phyloP scores from a whole-genome alignment of 2,329 filamentous ascomycete genomes.

The Phaeosphaeria sp. region DNA sequence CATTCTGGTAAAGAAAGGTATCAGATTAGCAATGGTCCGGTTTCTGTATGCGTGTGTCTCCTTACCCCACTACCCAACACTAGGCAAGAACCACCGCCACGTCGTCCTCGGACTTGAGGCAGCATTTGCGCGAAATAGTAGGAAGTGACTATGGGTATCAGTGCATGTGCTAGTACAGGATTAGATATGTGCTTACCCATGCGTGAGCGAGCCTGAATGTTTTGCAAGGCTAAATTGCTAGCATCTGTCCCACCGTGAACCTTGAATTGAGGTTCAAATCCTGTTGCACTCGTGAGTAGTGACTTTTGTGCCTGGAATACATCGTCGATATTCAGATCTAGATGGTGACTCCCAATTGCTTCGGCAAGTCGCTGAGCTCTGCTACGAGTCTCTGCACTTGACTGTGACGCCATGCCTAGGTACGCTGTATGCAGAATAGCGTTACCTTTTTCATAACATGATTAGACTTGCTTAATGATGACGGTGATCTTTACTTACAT shows the following conservation, averaged over 20 bases:
- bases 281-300: slow-evolving; percentile 64
- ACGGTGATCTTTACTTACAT: slow-evolving; percentile 61
- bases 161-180: background rate
- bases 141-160: slow-evolving; percentile 54
- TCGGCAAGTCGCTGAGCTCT: slow-evolving; percentile 67
- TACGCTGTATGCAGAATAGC: slow-evolving; percentile 46
- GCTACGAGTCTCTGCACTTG: slow-evolving; percentile 53
- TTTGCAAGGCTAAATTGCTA: slow-evolving; percentile 71
- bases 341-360: slow-evolving; percentile 74
- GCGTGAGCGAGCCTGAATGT: slow-evolving; percentile 68
- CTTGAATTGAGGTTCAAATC: slow-evolving; percentile 67
- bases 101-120: slow-evolving; percentile 63
- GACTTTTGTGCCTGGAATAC: slow-evolving; percentile 66
- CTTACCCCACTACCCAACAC: slow-evolving; percentile 66
- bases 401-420: slow-evolving; percentile 71
- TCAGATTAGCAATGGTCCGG: background rate
- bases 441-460: background rate
- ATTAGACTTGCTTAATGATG: background rate
- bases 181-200: slow-evolving; percentile 53
- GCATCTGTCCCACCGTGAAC: slow-evolving; percentile 67
- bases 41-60: slow-evolving; percentile 53
- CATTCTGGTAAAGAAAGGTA: background rate
- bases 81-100: slow-evolving; percentile 65
- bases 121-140: slow-evolving; percentile 71
- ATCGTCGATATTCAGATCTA: slow-evolving; percentile 71